Evolutionary conservation across 164 flowering plant genomes (phyloP), one percentile per base, ranked within the genome.

Genomic region (Platanus orientalis): DNA sequence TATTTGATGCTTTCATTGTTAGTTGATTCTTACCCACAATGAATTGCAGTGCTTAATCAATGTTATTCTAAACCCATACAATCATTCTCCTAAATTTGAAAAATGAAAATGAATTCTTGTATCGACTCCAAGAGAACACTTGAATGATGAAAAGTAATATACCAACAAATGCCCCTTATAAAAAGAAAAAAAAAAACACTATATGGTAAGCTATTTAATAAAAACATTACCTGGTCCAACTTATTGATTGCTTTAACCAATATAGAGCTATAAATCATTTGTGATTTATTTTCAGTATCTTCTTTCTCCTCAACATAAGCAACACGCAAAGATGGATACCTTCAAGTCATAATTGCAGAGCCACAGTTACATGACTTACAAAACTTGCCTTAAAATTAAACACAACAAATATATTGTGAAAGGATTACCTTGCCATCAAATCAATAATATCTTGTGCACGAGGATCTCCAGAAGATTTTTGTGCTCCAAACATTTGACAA

Each of bases 221-320:
- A 3, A 14, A 36, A 21, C 24, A 25, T 55, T 84, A 92, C 98
- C 98, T 90, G 90, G 58, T 90, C 96, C 65, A 78, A 67, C 54
- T 74, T 72, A 70, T 84, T 80, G 51, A 81, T 80, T 51, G 81
- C 93, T 73, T 89, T 93, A 51, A 89, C 84, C 73, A 93, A 66
- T 61, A 86, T 60, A 60, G 98, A 93, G 32, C 89, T 84, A 73
- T 93, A 93, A 59, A 83, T 80, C 75, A 85, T 89, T 24, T 44
- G 71, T 68, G 75, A 61, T 60, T 60, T 63, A 27, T 74, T 69
- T 57, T 61, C 69, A n/a, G 75, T 72, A 51, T 75, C 86, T 79
- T 93, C 97, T 70, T 82, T 90, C 83, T 93, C 98, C 71, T 90
- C 98, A 67, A 93, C 87, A 72, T 93, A 90, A 61, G 98, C 94